Conservation (phyloP, 2,329 filamentous ascomycete species). For the Verticillium longisporum region DNA sequence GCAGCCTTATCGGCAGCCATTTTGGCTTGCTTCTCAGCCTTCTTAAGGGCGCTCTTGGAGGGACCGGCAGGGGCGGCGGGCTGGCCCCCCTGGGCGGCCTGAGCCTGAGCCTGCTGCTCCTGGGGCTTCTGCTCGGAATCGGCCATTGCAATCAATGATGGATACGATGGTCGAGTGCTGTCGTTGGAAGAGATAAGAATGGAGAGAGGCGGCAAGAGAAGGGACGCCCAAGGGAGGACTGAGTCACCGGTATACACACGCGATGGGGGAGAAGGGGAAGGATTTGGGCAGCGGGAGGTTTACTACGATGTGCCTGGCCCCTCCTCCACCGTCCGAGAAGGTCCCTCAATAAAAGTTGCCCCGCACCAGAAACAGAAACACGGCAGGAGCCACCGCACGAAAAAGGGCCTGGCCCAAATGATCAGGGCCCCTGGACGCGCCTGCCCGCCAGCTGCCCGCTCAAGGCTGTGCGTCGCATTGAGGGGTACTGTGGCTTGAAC, state of each 20-base stretch:
- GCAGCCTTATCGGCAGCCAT: conserved; percentile 55
- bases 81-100: conserved; percentile 12
- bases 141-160: conserved; percentile 5
- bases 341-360: conserved; percentile 1
- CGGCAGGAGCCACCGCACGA: not conserved
- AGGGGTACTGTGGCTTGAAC: not conserved
- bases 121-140: conserved; percentile 2
- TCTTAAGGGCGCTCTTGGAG: conserved; percentile 60
- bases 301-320: not conserved
- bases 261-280: not conserved
- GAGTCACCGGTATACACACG: not conserved
- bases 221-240: not conserved
- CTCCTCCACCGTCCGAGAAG: not conserved
- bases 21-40: conserved; percentile 58
- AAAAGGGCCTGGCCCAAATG: not conserved
- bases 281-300: not conserved
- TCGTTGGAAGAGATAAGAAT: not conserved
- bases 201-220: not conserved
- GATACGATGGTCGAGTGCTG: not conserved
- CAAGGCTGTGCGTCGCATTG: not conserved
- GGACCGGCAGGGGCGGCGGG: conserved; percentile 20
- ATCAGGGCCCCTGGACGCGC: not conserved
- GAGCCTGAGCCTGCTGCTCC: not conserved
- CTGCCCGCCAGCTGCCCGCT: not conserved
- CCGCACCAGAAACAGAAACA: not conserved